Conservation (phyloP, 768 basidiomycete species). For the Boletellus ananiceps region DNA sequence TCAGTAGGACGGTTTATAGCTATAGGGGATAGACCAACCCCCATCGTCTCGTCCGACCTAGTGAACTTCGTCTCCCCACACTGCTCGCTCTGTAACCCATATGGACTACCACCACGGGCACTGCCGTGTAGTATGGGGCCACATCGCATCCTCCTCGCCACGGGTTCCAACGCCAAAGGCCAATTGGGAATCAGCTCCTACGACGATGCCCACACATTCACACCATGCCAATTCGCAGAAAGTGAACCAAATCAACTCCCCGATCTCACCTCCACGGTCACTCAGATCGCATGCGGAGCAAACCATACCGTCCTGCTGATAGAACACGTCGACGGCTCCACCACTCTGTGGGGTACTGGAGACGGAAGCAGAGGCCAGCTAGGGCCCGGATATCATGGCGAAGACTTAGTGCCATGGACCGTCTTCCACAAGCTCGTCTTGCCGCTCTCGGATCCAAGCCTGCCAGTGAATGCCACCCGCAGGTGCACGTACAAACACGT, state of each 20-base stretch:
- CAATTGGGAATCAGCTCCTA: slow-evolving; percentile 40
- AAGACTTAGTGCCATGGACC: slow-evolving; percentile 13
- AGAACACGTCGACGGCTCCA: slow-evolving; percentile 26
- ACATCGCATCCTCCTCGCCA: slow-evolving; percentile 29
- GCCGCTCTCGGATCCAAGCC: slow-evolving; percentile 24
- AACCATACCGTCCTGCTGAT: slow-evolving; percentile 77
- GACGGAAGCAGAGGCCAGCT: slow-evolving; percentile 71
- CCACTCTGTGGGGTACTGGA: slow-evolving; percentile 70
- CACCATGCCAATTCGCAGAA: slow-evolving; percentile 33
- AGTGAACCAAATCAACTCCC: slow-evolving; percentile 24
- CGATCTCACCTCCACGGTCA: slow-evolving; percentile 28
- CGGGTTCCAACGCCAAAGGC: slow-evolving; percentile 48
- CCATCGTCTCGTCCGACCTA: too few species aligned
- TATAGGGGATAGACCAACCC: too few species aligned
- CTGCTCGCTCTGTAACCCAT: too few species aligned
- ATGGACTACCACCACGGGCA: too few species aligned
- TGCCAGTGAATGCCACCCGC: not conserved
- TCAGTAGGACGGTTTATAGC: too few species aligned
- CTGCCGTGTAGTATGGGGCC: not conserved
- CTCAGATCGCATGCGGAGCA: slow-evolving; percentile 62
- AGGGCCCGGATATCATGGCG: slow-evolving; percentile 37
- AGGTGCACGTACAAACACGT: slow-evolving; percentile 47
- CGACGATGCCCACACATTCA: slow-evolving; percentile 40
- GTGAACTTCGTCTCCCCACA: too few species aligned
- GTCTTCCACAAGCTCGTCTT: slow-evolving; percentile 50